Percentiles rank a stretch among this genome's conserved stretches.
Evolutionary conservation across 176 grass and related monocot genomes (phyloP).

Genomic region (Aegilops tauschii): DNA sequence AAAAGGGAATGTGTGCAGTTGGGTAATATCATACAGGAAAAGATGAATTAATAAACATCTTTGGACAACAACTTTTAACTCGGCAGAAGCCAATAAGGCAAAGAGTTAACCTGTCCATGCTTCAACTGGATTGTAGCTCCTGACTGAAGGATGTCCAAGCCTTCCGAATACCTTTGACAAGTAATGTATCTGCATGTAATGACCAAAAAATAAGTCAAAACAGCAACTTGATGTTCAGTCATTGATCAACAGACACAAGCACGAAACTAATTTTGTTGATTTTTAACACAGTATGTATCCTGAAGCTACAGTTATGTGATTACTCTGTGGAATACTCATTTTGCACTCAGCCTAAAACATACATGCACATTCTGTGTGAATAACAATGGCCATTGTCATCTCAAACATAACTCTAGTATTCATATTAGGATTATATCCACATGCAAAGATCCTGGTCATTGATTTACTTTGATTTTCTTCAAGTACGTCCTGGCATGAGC

Average conservation of each 20-base stretch:
- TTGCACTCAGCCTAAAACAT: background rate
- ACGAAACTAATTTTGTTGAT: background rate
- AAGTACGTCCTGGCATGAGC: background rate
- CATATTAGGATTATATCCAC: background rate
- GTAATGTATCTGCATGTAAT: conserved; percentile 66
- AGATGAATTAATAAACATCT: background rate
- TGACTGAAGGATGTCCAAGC: conserved; percentile 84
- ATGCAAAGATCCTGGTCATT: conserved; percentile 1
- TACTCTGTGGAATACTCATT: background rate
- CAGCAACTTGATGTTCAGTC: background rate
- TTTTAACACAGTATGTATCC: background rate
- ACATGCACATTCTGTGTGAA: background rate
- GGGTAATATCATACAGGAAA: background rate
- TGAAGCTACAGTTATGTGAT: conserved; percentile 5
- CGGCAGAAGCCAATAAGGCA: background rate
- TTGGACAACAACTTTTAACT: background rate
- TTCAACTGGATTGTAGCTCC: conserved; percentile 87
- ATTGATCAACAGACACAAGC: background rate
- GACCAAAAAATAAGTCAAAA: conserved; percentile 23
- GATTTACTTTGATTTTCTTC: background rate
- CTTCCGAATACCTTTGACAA: conserved; percentile 73
- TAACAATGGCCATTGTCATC: background rate
- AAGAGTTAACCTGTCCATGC: conserved; percentile 73
- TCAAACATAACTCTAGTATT: background rate
- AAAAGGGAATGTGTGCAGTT: conserved; percentile 8